Evolutionary conservation across 805 yeast species (phyloP).

Genomic region (Lipomyces starkeyi): DNA sequence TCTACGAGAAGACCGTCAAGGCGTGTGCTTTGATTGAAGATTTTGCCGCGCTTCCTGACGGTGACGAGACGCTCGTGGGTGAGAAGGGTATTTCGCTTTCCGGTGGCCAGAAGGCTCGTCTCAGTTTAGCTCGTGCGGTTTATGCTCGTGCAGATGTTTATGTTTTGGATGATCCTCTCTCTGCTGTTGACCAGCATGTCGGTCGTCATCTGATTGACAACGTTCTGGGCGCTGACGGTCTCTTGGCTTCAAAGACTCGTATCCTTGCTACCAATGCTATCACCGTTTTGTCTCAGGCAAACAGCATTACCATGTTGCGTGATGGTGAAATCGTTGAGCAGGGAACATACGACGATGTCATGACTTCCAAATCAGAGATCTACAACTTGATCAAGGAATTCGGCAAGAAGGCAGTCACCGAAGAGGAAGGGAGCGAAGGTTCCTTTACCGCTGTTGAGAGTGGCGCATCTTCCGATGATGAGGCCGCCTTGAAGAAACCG

Average conservation of each 20-base stretch:
- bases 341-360: slow-evolving; percentile 44
- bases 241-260: slow-evolving; percentile 73
- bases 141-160: slow-evolving; percentile 93
- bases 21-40: slow-evolving; percentile 90
- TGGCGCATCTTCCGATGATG: slow-evolving; percentile 31
- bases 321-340: slow-evolving; percentile 52
- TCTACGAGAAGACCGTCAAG: slow-evolving; percentile 77
- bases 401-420: slow-evolving; percentile 36
- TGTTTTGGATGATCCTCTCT: slow-evolving; percentile 86
- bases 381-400: slow-evolving; percentile 39
- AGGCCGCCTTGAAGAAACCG: slow-evolving; percentile 15
- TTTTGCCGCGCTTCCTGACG: slow-evolving; percentile 78
- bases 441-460: slow-evolving; percentile 19
- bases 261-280: slow-evolving; percentile 87
- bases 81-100: slow-evolving; percentile 96
- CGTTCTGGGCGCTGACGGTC: slow-evolving; percentile 81
- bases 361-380: slow-evolving; percentile 35
- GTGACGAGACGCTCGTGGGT: slow-evolving; percentile 92
- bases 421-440: slow-evolving; percentile 19
- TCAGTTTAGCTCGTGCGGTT: slow-evolving; percentile 93
- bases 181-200: slow-evolving; percentile 98
- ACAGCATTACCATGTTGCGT: slow-evolving; percentile 68
- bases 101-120: slow-evolving; percentile 97
- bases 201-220: slow-evolving; percentile 82
- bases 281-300: slow-evolving; percentile 77